A percentile compares a stretch with the other conserved stretches of the same genome.
phyloP scores from a whole-genome alignment of 371 early-diverging fungal genomes.

The Entomophthora muscae region DNA sequence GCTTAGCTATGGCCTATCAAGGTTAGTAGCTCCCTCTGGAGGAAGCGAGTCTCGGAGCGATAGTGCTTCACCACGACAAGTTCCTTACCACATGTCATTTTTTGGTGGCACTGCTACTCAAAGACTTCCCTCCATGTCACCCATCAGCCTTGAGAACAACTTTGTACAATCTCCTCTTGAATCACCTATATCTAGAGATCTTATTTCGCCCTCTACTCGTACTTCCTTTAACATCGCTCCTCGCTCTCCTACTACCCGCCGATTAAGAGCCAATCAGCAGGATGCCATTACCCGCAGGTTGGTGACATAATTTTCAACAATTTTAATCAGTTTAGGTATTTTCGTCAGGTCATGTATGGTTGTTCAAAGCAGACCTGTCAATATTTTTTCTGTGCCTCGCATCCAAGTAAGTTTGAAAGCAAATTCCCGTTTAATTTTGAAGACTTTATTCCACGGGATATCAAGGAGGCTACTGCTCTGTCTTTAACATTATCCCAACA shows the following conservation, averaged over 20 bases:
- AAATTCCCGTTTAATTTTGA: neutral
- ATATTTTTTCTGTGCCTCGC: neutral
- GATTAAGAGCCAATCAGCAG: neutral
- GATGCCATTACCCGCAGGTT: neutral
- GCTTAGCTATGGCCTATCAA: neutral
- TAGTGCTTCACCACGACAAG: neutral
- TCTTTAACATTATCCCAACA: neutral
- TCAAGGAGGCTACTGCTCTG: neutral
- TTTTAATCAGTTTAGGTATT: neutral
- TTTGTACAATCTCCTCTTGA: neutral
- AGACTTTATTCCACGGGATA: neutral
- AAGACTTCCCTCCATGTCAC: constrained; percentile 3
- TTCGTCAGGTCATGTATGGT: neutral
- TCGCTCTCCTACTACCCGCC: neutral
- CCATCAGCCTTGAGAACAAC: neutral
- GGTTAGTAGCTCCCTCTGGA: neutral
- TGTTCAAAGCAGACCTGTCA: neutral
- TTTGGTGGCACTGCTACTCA: neutral
- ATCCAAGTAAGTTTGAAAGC: neutral
- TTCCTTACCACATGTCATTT: neutral
- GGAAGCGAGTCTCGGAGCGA: neutral
- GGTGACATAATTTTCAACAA: neutral
- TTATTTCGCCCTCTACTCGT: neutral
- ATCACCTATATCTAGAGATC: neutral
- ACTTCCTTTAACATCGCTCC: neutral